Base-by-base conservation (phyloP, 305 asterid genomes). In the Rubia balearica region DNA sequence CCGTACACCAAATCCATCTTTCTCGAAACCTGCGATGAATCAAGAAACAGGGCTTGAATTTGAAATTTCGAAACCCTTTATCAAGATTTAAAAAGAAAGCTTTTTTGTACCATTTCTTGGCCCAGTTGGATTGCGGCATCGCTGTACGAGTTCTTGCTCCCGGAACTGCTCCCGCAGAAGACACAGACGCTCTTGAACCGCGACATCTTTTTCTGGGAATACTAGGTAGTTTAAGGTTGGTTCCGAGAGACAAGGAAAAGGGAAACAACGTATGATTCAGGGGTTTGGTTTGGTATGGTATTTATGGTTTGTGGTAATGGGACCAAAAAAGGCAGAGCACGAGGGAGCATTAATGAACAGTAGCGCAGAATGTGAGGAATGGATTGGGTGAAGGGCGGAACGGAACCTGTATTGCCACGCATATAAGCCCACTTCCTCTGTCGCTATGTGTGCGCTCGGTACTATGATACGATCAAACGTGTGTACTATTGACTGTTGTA, bases 121-220 rank as follows among this genome's bases (percentile, higher is more conserved):
- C 82, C 86, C 42, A 82, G 51, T 42, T 82, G 73, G 61, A 82
- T 38, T 3, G 86, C 86, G 70, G 86, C 84, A 67, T 75, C 77
- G 21, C 75, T 74, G 38, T 82, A 82, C 24, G 81, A 74, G 42
- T 70, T 70, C 41, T 76, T 73, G 67, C 73, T 82, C 2, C 86
- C 84, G 48, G 77, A 74, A 27, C 86, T 82, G 68, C 86, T 82
- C 55, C 86, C 86, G 69, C 86, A 82, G 67, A 82, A 82, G 46
- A 82, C 86, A 75, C 86, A 82, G 55, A 82, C 79, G 74, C 75
- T 75, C 63, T 75, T 82, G 79, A 82, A 82, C 64, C 79, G 75
- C 27, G 86, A 82, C 69, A 56, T 71, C 42, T 8, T 27, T 19
- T 12, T 12, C 16, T 17, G 7, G 57, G 57, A 17, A 51, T 51